Conservation (phyloP, 1,139 yeast genomes). For the Sugiyamaella neomexicana region DNA sequence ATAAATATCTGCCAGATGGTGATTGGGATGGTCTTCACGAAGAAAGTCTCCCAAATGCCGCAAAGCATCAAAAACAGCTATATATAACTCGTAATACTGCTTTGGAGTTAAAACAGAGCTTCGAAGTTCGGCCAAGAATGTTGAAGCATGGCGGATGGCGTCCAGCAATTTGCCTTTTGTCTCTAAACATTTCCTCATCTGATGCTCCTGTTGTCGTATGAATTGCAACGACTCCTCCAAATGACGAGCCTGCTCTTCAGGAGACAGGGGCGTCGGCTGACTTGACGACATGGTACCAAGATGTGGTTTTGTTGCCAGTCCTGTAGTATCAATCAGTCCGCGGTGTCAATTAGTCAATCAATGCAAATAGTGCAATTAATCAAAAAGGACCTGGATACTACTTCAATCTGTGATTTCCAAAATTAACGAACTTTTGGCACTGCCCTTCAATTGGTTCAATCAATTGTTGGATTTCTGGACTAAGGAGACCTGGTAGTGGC, state of each 20-base stretch:
- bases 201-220: constrained; percentile 68
- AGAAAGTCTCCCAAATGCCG: constrained; percentile 66
- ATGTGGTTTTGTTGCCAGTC: too few species aligned
- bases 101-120: constrained; percentile 79
- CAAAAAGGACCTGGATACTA: too few species aligned
- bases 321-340: too few species aligned
- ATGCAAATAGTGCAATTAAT: too few species aligned
- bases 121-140: constrained; percentile 77
- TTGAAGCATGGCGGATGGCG: constrained; percentile 84
- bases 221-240: constrained; percentile 55
- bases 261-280: constrained; percentile 7
- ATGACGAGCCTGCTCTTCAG: constrained; percentile 32
- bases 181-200: constrained; percentile 77
- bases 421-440: too few species aligned
- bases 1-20: constrained; percentile 85
- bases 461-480: background rate
- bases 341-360: too few species aligned
- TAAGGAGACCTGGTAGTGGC: background rate
- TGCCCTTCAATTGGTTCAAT: background rate
- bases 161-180: constrained; percentile 72
- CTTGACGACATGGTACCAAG: constrained; percentile 6
- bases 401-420: too few species aligned
- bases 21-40: constrained; percentile 63
- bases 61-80: constrained; percentile 80
- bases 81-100: constrained; percentile 90